Conservation (phyloP, 768 basidiomycete genomes). For the Amanita rubescens region DNA sequence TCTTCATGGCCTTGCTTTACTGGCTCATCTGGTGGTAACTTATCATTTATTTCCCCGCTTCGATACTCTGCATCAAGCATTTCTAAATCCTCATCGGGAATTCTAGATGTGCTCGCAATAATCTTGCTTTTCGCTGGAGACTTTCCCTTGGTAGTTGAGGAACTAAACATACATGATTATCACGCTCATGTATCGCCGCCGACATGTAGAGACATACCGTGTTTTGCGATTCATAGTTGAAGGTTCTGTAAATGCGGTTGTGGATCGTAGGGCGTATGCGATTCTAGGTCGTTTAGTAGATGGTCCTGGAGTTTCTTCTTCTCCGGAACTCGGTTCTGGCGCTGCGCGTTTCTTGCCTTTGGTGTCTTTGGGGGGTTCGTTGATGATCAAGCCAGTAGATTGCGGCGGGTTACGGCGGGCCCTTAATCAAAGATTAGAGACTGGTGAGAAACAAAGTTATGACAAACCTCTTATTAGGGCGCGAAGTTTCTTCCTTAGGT, state of each 20-base stretch:
- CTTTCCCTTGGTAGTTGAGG: constrained; percentile 52
- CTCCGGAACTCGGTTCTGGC: constrained; percentile 61
- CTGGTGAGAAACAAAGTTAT: constrained; percentile 16
- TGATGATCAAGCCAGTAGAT: constrained; percentile 50
- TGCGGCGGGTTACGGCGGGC: constrained; percentile 47
- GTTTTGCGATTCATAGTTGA: constrained; percentile 71
- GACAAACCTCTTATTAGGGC: constrained; percentile 58
- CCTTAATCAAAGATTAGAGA: constrained; percentile 31
- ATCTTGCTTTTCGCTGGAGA: constrained; percentile 51
- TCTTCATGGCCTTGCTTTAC: background rate
- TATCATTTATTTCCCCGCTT: constrained; percentile 5
- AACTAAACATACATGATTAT: constrained; percentile 24
- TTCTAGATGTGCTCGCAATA: constrained; percentile 54
- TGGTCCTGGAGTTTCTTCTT: constrained; percentile 47
- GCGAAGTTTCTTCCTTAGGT: constrained; percentile 48
- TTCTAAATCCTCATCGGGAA: constrained; percentile 66
- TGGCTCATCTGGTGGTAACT: constrained; percentile 28
- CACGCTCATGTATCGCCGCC: constrained; percentile 8
- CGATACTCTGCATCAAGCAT: constrained; percentile 59
- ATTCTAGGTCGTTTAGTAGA: constrained; percentile 60
- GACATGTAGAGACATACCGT: constrained; percentile 33
- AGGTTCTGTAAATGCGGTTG: constrained; percentile 32
- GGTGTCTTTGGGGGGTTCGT: constrained; percentile 65
- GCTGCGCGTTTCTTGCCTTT: constrained; percentile 94
- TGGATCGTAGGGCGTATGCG: constrained; percentile 64